These are phyloP conservation scores for Lotmaria passim DNA, from an alignment of 208 protist species.

Conservation along the genomic window DNA sequence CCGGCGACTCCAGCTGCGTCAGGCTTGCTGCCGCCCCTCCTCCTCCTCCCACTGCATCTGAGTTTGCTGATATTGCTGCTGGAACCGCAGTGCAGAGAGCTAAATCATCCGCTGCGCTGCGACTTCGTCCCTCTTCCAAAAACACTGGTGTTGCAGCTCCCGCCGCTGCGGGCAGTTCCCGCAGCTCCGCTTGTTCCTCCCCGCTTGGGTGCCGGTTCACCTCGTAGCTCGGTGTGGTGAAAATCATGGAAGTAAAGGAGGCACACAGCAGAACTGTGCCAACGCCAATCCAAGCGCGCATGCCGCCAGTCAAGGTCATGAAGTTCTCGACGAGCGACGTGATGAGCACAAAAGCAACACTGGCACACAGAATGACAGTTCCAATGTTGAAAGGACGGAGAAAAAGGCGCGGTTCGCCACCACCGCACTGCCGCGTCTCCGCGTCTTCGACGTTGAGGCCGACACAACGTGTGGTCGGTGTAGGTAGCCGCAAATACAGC, in stretches of 20 bases:
- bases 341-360: slow-evolving; percentile 52
- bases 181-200: background rate
- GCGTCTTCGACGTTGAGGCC: slow-evolving; percentile 71
- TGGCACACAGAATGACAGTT: slow-evolving; percentile 51
- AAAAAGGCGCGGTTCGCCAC: slow-evolving; percentile 65
- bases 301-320: slow-evolving; percentile 25
- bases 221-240: slow-evolving; percentile 70
- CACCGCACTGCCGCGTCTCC: slow-evolving; percentile 44
- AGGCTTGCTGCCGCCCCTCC: background rate
- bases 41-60: background rate
- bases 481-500: slow-evolving; percentile 58
- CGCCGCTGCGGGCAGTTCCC: background rate
- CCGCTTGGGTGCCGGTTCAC: slow-evolving; percentile 33
- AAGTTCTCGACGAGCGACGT: slow-evolving; percentile 66
- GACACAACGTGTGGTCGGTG: slow-evolving; percentile 50
- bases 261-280: slow-evolving; percentile 49
- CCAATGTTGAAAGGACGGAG: slow-evolving; percentile 67
- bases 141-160: background rate
- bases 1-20: background rate
- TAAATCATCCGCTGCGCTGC: background rate
- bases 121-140: background rate
- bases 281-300: slow-evolving; percentile 50
- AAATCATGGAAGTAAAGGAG: slow-evolving; percentile 71
- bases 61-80: too few relatives aligned
- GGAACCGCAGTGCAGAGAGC: slow-evolving; percentile 6